Evolutionary conservation across 2,329 filamentous ascomycete species (phyloP).

Genomic region (Stemphylium beticola): DNA sequence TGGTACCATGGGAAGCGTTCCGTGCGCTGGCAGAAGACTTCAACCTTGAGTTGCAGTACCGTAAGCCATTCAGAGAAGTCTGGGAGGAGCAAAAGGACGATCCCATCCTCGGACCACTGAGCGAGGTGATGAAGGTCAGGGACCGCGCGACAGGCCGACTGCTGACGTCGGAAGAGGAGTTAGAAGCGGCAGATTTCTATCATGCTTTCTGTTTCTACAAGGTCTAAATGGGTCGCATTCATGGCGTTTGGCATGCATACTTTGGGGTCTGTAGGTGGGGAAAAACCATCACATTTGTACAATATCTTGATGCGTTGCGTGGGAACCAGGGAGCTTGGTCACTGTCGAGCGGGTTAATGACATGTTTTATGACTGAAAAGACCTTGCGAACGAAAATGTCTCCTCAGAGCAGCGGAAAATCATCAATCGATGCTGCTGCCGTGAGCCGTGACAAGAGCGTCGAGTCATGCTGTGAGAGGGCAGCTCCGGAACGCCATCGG

Average conservation of each 20-base stretch:
- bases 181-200: constrained; percentile 86
- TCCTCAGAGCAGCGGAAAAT: too few relatives aligned
- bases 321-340: too few relatives aligned
- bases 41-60: constrained; percentile 93
- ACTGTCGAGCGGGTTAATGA: too few relatives aligned
- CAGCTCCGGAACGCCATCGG: too few relatives aligned
- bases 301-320: neutral
- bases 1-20: constrained; percentile 98
- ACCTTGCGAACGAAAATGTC: too few relatives aligned
- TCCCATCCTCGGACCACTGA: constrained; percentile 77
- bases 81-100: constrained; percentile 93
- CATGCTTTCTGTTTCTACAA: constrained; percentile 98
- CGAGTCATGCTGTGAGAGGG: too few relatives aligned
- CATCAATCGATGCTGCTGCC: too few relatives aligned
- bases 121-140: constrained; percentile 94
- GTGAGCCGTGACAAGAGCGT: too few relatives aligned
- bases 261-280: neutral
- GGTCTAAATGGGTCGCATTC: constrained; percentile 59
- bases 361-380: too few relatives aligned
- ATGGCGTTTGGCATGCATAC: constrained; percentile 7
- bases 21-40: constrained; percentile 94
- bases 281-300: neutral
- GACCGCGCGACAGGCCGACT: constrained; percentile 70
- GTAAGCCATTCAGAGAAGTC: constrained; percentile 87
- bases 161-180: constrained; percentile 81